phyloP scores from a whole-genome alignment of 805 yeast species.

The Alloascoidea hylecoeti region DNA sequence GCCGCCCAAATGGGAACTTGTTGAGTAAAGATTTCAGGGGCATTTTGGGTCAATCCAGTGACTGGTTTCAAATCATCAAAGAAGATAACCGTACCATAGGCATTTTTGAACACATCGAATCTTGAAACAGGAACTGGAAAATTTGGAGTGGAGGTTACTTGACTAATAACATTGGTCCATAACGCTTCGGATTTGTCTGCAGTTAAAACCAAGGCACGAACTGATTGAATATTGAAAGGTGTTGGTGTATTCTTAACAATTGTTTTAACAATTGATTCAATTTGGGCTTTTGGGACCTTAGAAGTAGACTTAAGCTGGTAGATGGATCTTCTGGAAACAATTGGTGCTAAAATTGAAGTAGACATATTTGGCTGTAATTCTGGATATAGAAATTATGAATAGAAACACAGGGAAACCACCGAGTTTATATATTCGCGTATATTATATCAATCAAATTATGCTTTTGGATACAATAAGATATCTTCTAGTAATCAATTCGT shows the following conservation, averaged over 20 bases:
- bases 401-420: too few relatives aligned
- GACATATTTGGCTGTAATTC: too few relatives aligned
- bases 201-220: conserved; percentile 31
- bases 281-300: conserved; percentile 26
- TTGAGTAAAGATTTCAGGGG: conserved; percentile 27
- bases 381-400: too few relatives aligned
- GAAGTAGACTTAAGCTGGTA: conserved; percentile 29
- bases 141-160: conserved; percentile 27
- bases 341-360: too few relatives aligned
- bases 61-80: conserved; percentile 24
- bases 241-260: conserved; percentile 35
- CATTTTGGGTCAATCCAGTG: conserved; percentile 24
- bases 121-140: too few relatives aligned
- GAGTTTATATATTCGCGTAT: too few relatives aligned
- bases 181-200: conserved; percentile 29
- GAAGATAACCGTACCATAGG: conserved; percentile 29
- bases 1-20: conserved; percentile 34
- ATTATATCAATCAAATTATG: too few relatives aligned
- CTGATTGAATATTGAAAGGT: conserved; percentile 34
- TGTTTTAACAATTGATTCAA: conserved; percentile 25
- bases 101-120: conserved; percentile 26
- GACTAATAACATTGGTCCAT: conserved; percentile 31
- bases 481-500: too few relatives aligned
- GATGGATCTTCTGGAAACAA: conserved; percentile 30
- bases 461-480: too few relatives aligned